A percentile compares a stretch with the other conserved stretches of the same genome.
These are phyloP conservation scores for Sambucus nigra DNA, from an alignment of 129 eudicot species.

Conservation along the genomic window DNA sequence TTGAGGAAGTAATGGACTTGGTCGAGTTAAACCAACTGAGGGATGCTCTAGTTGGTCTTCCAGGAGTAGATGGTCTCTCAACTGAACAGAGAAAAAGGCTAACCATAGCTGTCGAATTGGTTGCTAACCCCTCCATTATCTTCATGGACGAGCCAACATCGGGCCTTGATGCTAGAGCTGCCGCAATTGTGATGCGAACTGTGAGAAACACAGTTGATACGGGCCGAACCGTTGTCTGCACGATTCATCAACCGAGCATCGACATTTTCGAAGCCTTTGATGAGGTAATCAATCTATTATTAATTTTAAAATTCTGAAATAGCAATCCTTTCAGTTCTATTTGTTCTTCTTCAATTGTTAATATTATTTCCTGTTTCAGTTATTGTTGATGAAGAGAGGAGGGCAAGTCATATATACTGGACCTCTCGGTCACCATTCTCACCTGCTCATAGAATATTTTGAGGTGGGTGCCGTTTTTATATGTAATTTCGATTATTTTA, in stretches of 20 bases:
- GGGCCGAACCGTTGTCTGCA: slow-evolving; percentile 78
- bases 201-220: slow-evolving; percentile 79
- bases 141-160: slow-evolving; percentile 96
- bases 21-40: slow-evolving; percentile 48
- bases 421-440: slow-evolving; percentile 46
- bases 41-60: slow-evolving; percentile 64
- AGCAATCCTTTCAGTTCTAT: neutral
- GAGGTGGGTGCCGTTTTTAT: slow-evolving; percentile 32
- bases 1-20: slow-evolving; percentile 79
- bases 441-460: slow-evolving; percentile 39
- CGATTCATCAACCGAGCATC: slow-evolving; percentile 80
- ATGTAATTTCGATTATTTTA: neutral
- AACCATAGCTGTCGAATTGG: slow-evolving; percentile 75
- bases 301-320: slow-evolving; percentile 6
- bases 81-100: slow-evolving; percentile 84
- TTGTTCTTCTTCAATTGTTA: slow-evolving; percentile 50
- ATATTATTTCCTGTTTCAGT: slow-evolving; percentile 33
- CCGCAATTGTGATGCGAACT: slow-evolving; percentile 75
- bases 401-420: slow-evolving; percentile 51
- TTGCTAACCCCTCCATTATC: slow-evolving; percentile 78
- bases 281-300: slow-evolving; percentile 41
- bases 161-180: slow-evolving; percentile 87
- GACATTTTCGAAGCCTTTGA: slow-evolving; percentile 81
- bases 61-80: slow-evolving; percentile 65
- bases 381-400: slow-evolving; percentile 57